These are phyloP conservation scores for Inonotus hispidus DNA, from an alignment of 1,284 basidiomycete genomes.

Conservation along the genomic window DNA sequence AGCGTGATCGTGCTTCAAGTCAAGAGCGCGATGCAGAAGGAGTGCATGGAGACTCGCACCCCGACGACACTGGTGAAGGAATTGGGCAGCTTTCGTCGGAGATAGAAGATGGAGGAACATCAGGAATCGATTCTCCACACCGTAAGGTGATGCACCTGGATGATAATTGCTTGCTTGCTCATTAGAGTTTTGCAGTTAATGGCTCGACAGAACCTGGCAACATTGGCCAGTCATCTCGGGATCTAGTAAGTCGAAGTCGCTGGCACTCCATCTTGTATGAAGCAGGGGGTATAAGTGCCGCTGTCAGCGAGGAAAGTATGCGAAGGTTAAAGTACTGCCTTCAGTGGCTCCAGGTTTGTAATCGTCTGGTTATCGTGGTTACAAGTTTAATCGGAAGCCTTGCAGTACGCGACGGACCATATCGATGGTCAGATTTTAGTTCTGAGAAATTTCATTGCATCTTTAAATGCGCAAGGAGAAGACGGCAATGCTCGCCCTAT, in stretches of 20 bases:
- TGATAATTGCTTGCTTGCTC: background rate
- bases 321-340: constrained; percentile 80
- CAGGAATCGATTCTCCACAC: background rate
- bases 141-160: background rate
- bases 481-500: constrained; percentile 29
- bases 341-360: constrained; percentile 77
- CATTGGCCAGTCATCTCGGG: constrained; percentile 24
- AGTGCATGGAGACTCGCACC: background rate
- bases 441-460: constrained; percentile 75
- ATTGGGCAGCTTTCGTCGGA: background rate
- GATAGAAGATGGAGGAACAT: constrained; percentile 3
- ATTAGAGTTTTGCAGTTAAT: background rate
- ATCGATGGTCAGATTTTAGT: constrained; percentile 85
- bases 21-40: background rate
- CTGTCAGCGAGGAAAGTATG: constrained; percentile 89
- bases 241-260: constrained; percentile 60
- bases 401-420: constrained; percentile 79
- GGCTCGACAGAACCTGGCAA: background rate
- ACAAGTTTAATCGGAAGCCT: background rate
- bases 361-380: background rate
- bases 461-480: constrained; percentile 41
- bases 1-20: constrained; percentile 18
- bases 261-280: constrained; percentile 85
- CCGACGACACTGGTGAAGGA: background rate
- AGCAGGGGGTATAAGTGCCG: constrained; percentile 85